A percentile compares a stretch with the other conserved stretches of the same genome.
Conservation (phyloP, 805 yeast species). For the Metschnikowia noctiluminum region DNA sequence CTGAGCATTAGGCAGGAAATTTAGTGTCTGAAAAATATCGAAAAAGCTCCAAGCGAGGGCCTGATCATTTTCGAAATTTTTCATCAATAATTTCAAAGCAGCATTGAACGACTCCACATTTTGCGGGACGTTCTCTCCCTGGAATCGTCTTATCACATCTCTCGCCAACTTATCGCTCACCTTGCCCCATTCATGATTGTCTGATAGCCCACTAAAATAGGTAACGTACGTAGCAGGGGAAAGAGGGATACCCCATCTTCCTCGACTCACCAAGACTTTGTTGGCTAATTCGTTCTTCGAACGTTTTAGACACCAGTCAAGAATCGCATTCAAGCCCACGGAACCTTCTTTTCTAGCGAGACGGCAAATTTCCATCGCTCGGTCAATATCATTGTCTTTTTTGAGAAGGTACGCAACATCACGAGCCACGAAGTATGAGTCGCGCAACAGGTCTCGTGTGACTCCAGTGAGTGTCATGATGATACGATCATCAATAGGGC, state of each 20-base stretch:
- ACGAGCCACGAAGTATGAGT: constrained; percentile 52
- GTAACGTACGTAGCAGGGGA: constrained; percentile 44
- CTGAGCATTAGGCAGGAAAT: constrained; percentile 29
- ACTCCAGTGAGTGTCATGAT: constrained; percentile 57
- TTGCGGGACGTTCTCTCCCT: constrained; percentile 7
- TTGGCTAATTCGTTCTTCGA: constrained; percentile 48
- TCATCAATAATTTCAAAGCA: constrained; percentile 32
- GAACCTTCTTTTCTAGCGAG: constrained; percentile 48
- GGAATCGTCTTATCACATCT: constrained; percentile 23
- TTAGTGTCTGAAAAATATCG: constrained; percentile 21
- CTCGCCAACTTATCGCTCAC: constrained; percentile 20
- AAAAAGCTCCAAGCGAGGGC: constrained; percentile 37
- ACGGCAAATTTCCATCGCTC: constrained; percentile 52
- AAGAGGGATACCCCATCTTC: constrained; percentile 57
- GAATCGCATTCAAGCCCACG: constrained; percentile 62
- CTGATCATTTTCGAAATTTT: constrained; percentile 32
- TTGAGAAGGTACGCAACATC: constrained; percentile 53
- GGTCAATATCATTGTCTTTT: constrained; percentile 42
- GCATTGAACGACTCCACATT: constrained; percentile 36
- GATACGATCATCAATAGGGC: constrained; percentile 42
- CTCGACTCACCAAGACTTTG: constrained; percentile 50
- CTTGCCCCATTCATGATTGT: constrained; percentile 32
- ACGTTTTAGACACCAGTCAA: constrained; percentile 45
- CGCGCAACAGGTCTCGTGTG: constrained; percentile 53
- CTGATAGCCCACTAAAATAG: constrained; percentile 35